Evolutionary conservation across 2,329 filamentous ascomycete species (phyloP).

Genomic region (Claviceps fusiformis): DNA sequence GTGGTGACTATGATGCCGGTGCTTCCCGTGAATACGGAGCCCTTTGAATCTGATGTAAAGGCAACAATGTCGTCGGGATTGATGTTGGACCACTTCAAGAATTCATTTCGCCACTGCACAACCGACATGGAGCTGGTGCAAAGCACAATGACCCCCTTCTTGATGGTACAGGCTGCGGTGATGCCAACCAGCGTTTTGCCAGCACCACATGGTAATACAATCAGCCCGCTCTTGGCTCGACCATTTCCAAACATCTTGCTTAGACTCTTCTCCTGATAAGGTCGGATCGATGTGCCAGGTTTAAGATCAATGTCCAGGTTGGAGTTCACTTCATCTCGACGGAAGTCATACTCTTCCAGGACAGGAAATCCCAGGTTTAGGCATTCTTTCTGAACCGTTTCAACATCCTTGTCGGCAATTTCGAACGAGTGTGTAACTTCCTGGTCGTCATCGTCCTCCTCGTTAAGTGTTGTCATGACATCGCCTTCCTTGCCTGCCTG

Average conservation of each 20-base stretch:
- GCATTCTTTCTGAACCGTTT: slow-evolving; percentile 79
- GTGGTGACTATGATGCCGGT: slow-evolving; percentile 96
- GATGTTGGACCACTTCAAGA: slow-evolving; percentile 95
- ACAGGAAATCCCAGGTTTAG: slow-evolving; percentile 76
- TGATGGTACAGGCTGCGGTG: slow-evolving; percentile 92
- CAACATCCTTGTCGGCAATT: slow-evolving; percentile 69
- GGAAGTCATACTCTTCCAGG: slow-evolving; percentile 93
- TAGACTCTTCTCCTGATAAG: slow-evolving; percentile 94
- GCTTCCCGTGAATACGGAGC: slow-evolving; percentile 61
- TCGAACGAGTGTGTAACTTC: slow-evolving; percentile 90
- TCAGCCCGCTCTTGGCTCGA: slow-evolving; percentile 91
- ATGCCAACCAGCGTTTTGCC: slow-evolving; percentile 98
- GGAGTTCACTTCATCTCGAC: slow-evolving; percentile 77
- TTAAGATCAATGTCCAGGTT: slow-evolving; percentile 89
- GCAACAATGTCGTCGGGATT: slow-evolving; percentile 85
- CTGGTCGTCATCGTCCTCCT: slow-evolving; percentile 78
- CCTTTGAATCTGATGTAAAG: slow-evolving; percentile 90
- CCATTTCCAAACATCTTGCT: slow-evolving; percentile 99
- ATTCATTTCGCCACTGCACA: slow-evolving; percentile 91
- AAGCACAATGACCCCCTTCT: slow-evolving; percentile 88
- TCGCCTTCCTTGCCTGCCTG: slow-evolving; percentile 47
- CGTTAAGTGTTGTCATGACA: slow-evolving; percentile 60
- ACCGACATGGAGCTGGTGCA: slow-evolving; percentile 98
- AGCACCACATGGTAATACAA: slow-evolving; percentile 89
- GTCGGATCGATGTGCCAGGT: slow-evolving; percentile 75